phyloP scores from a whole-genome alignment of 1,284 basidiomycete species.

The Irpex rosettiformis region DNA sequence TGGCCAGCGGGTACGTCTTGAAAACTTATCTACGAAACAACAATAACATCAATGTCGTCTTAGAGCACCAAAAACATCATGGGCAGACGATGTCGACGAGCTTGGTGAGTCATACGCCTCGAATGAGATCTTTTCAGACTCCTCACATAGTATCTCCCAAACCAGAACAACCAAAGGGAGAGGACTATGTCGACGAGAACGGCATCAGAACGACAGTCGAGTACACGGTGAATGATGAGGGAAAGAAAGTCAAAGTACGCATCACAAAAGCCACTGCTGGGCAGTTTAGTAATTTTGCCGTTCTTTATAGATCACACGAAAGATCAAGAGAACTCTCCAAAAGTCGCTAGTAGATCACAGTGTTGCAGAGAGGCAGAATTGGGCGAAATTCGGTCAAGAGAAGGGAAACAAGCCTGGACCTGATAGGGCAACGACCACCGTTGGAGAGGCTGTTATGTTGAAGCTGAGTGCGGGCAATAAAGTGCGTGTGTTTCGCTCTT shows the following conservation, averaged over 20 bases:
- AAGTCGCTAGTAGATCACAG: constrained; percentile 92
- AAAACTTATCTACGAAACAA: not conserved
- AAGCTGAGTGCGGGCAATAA: constrained; percentile 87
- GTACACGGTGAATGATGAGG: constrained; percentile 86
- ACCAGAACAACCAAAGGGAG: constrained; percentile 40
- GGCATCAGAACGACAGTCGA: constrained; percentile 87
- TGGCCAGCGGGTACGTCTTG: constrained; percentile 15
- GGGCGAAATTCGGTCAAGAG: constrained; percentile 95
- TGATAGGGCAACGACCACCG: constrained; percentile 92
- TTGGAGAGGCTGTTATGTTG: constrained; percentile 87
- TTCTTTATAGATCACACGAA: constrained; percentile 69
- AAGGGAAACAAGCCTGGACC: constrained; percentile 87
- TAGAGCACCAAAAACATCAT: constrained; percentile 61
- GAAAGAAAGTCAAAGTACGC: constrained; percentile 90
- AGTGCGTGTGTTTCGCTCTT: constrained; percentile 38
- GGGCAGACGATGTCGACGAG: constrained; percentile 83
- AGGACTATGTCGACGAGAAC: constrained; percentile 82
- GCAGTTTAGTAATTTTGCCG: not conserved
- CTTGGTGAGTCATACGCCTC: constrained; percentile 43
- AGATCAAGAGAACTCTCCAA: constrained; percentile 85
- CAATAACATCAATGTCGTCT: not conserved
- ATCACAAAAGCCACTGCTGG: not conserved
- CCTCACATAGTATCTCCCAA: not conserved
- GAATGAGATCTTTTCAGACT: not conserved
- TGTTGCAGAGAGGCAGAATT: constrained; percentile 91